These are phyloP conservation scores for Moringa oleifera DNA, from an alignment of 345 rosid genomes.

Conservation along the genomic window DNA sequence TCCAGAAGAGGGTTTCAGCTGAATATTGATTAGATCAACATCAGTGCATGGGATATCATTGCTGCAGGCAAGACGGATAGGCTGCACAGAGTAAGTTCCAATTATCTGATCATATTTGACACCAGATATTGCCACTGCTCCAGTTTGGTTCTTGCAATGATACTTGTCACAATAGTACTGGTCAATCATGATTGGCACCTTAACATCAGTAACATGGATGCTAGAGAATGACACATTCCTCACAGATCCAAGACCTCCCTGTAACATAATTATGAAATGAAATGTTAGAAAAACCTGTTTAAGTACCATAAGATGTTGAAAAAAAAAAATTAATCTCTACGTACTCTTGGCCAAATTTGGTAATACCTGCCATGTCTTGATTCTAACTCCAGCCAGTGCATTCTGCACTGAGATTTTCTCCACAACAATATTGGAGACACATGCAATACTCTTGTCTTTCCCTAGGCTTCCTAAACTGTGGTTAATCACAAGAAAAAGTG, in stretches of 20 bases:
- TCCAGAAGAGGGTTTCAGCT: constrained; percentile 42
- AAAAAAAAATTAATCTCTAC: too few species aligned
- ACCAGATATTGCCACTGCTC: constrained; percentile 65
- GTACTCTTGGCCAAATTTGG: too few species aligned
- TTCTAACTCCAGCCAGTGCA: constrained; percentile 71
- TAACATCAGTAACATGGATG: constrained; percentile 62
- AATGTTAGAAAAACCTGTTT: too few species aligned
- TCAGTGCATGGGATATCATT: constrained; percentile 58
- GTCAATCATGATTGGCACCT: constrained; percentile 71
- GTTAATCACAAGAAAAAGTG: too few species aligned
- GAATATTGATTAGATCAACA: constrained; percentile 59
- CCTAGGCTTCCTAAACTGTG: constrained; percentile 77
- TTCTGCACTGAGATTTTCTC: constrained; percentile 48
- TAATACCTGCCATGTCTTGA: constrained; percentile 91
- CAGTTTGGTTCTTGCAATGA: constrained; percentile 66
- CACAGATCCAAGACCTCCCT: constrained; percentile 77
- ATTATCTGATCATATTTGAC: constrained; percentile 51
- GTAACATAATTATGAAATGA: not conserved
- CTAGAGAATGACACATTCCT: constrained; percentile 72
- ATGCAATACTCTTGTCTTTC: constrained; percentile 62
- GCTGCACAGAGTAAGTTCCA: constrained; percentile 63
- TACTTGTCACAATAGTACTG: constrained; percentile 85
- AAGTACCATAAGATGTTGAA: too few species aligned
- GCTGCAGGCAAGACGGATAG: constrained; percentile 76
- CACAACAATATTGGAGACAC: constrained; percentile 62